Evolutionary conservation across 176 grass and related monocot genomes (phyloP), one percentile per base, ranked within the genome.

Genomic region (Rhynchospora breviuscula): DNA sequence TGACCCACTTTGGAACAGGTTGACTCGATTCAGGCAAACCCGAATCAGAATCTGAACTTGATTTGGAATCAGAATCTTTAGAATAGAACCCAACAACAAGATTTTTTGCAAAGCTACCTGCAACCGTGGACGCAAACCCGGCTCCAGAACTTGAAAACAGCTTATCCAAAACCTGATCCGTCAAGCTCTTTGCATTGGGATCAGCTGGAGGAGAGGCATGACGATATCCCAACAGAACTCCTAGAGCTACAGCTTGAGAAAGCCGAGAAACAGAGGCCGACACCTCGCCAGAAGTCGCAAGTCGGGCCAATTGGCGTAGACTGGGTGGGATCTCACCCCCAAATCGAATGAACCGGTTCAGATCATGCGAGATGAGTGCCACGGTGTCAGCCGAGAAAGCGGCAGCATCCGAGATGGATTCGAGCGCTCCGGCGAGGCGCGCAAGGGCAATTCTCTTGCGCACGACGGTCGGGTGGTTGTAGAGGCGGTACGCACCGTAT

Each of bases 121-220:
- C 88, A 9, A 99, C 84, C 14, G 79, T 80, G 26, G 97, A 92
- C 49, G 87, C 90, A 2, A 99, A 89, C 4, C 89, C 91, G 43
- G 92, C 84, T 2, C 97, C 93, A 0, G 89, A 84, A 7, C 78
- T 62, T 0, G 97, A 99, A 79, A 99, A 93, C 69, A 99, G 49
- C 89, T 89, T 99, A 62, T 99, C 97, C 17, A 94, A 69, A 60
- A 99, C 46, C 26, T 89, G 89, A 48, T 96, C 93, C 19, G 89
- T 64, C 58, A 99, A 85, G 85, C 67, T 68, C 2, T 10, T 57
- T 11, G 22, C 5, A 0, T 78, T 79, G 31, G 64, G 47, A 17
- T 46, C 78, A 12, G 89, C 33, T 51, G 59, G 7, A 57, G 88
- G 86, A 13, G 77, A 78, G 13, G 84, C 52, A 17, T 80, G 89